phyloP scores from a whole-genome alignment of 2,329 filamentous ascomycete species.

The Ophiostoma ulmi region DNA sequence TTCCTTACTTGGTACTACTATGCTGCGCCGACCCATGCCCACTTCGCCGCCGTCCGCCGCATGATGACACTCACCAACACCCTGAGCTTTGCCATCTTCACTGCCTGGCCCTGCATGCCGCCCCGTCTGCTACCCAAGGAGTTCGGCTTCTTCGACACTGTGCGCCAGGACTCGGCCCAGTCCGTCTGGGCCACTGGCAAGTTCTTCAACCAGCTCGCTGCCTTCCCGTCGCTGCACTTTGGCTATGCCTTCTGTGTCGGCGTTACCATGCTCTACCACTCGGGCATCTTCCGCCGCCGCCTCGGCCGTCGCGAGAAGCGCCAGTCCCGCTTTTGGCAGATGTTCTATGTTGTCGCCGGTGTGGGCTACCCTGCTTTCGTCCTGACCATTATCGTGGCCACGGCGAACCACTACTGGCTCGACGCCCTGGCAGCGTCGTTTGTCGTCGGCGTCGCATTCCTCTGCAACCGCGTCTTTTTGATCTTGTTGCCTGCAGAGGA shows the following conservation, averaged over 20 bases:
- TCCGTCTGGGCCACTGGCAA: conserved; percentile 11
- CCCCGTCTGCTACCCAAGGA: conserved; percentile 12
- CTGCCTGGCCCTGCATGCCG: conserved; percentile 13
- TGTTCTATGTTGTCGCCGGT: neutral
- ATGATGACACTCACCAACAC: conserved; percentile 14
- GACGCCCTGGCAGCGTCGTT: neutral
- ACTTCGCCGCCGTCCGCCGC: conserved; percentile 11
- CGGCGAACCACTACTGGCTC: conserved; percentile 11
- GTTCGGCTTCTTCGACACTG: conserved; percentile 13
- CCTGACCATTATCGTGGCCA: conserved; percentile 3
- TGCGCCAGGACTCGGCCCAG: conserved; percentile 9
- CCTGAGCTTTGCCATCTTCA: conserved; percentile 9
- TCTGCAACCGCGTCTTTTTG: conserved; percentile 1
- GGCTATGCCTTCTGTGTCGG: conserved; percentile 12
- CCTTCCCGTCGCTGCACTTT: conserved; percentile 11
- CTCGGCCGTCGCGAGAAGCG: conserved; percentile 13
- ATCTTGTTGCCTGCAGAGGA: conserved; percentile 5
- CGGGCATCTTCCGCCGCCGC: conserved; percentile 12
- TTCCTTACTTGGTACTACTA: conserved; percentile 13
- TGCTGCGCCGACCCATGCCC: conserved; percentile 11
- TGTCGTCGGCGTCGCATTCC: neutral
- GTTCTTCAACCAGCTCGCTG: conserved; percentile 14
- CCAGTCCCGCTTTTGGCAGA: neutral
- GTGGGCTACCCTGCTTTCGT: conserved; percentile 1
- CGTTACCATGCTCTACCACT: conserved; percentile 15